phyloP scores from a whole-genome alignment of 371 early-diverging fungal species.

The Homolaphlyctis polyrhiza region DNA sequence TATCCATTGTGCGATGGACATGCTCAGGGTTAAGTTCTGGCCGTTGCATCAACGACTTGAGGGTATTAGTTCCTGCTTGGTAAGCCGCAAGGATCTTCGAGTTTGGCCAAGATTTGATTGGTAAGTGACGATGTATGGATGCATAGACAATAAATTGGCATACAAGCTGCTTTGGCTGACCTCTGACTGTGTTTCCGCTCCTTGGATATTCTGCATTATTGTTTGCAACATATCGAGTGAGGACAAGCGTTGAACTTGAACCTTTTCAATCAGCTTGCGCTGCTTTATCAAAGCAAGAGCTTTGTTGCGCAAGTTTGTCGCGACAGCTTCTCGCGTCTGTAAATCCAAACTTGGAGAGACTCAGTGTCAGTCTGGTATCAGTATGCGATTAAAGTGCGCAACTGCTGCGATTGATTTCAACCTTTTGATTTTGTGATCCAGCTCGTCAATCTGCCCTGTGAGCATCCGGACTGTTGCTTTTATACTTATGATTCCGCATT shows the following conservation, averaged over 20 bases:
- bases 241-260: constrained; percentile 40
- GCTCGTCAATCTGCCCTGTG: constrained; percentile 39
- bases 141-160: background rate
- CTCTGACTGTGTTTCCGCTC: constrained; percentile 52
- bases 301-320: background rate
- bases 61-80: constrained; percentile 44
- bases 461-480: constrained; percentile 42
- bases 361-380: background rate
- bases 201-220: constrained; percentile 47
- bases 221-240: constrained; percentile 55
- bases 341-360: background rate
- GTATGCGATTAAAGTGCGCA: too few species aligned
- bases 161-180: constrained; percentile 15
- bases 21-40: constrained; percentile 35
- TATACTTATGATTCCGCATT: constrained; percentile 44
- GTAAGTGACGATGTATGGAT: background rate
- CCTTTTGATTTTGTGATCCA: constrained; percentile 40
- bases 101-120: background rate
- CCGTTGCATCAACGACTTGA: constrained; percentile 29
- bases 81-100: constrained; percentile 49
- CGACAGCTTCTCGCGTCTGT: background rate
- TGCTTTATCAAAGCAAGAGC: background rate
- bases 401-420: too few species aligned
- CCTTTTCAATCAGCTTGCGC: constrained; percentile 4
- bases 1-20: constrained; percentile 46